A percentile compares a stretch with the other conserved stretches of the same genome.
Evolutionary conservation across 202 grass and related monocot genomes (phyloP).

Genomic region (Zizania palustris): DNA sequence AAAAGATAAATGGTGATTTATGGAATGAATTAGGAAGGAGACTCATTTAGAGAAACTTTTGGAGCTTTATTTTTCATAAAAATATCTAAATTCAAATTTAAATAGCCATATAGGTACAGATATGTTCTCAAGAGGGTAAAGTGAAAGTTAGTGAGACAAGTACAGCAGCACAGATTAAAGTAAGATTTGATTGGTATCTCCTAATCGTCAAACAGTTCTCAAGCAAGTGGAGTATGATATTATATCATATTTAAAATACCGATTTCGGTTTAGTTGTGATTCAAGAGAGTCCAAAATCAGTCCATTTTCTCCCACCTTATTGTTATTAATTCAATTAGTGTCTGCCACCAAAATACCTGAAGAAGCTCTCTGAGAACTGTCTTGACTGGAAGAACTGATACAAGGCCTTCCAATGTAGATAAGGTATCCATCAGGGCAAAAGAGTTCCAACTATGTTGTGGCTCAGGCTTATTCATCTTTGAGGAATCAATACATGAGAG

Average conservation of each 20-base stretch:
- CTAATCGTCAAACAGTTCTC: constrained; percentile 14
- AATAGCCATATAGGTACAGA: too few species aligned
- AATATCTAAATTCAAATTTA: too few species aligned
- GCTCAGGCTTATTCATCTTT: constrained; percentile 73
- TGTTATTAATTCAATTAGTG: constrained; percentile 11
- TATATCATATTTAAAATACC: constrained; percentile 2
- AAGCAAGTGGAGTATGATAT: constrained; percentile 26
- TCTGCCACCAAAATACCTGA: constrained; percentile 59
- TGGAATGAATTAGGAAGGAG: too few species aligned
- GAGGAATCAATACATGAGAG: constrained; percentile 58
- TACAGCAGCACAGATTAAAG: too few species aligned
- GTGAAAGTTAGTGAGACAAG: too few species aligned
- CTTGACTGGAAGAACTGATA: constrained; percentile 64
- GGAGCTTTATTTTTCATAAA: too few species aligned
- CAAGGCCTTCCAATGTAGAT: constrained; percentile 77
- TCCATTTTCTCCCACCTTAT: constrained; percentile 22
- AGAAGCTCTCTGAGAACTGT: constrained; percentile 72
- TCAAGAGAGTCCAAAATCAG: constrained; percentile 11
- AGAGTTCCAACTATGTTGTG: constrained; percentile 76
- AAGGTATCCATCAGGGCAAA: constrained; percentile 70
- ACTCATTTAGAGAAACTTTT: too few species aligned
- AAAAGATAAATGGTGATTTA: too few species aligned
- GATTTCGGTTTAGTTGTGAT: constrained; percentile 27
- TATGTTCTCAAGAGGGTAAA: too few species aligned
- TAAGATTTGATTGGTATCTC: not conserved